Percentiles rank a stretch among this genome's conserved stretches.
Conservation (phyloP, 345 rosid genomes). For the Acer yangbiense region DNA sequence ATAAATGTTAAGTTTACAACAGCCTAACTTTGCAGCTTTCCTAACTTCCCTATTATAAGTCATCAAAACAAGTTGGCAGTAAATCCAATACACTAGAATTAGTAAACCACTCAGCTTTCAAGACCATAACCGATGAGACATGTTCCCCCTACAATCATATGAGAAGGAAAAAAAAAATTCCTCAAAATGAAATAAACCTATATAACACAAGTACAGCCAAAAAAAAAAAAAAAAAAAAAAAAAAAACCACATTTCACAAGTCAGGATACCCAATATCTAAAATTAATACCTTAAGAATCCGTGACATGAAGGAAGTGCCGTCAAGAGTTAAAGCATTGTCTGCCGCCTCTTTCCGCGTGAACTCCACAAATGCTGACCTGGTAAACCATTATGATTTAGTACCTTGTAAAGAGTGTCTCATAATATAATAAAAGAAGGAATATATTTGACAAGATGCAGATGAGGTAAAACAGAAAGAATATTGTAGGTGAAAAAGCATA, state of each 20-base stretch:
- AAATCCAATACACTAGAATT: neutral
- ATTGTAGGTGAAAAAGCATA: neutral
- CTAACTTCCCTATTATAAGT: neutral
- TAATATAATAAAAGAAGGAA: neutral
- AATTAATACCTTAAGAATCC: conserved; percentile 78
- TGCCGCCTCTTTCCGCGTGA: conserved; percentile 80
- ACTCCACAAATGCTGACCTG: conserved; percentile 97
- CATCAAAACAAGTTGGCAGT: neutral
- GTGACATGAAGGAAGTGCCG: conserved; percentile 91
- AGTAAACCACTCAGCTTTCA: neutral
- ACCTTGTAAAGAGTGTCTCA: neutral
- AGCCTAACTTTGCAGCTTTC: neutral
- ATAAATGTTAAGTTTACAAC: neutral
- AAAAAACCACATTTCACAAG: neutral
- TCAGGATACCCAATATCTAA: neutral
- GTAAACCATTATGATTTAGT: conserved; percentile 12
- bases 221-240: neutral
- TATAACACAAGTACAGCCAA: neutral
- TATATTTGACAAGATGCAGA: neutral
- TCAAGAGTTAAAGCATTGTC: conserved; percentile 80
- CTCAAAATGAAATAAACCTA: neutral
- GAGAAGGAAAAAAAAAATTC: neutral
- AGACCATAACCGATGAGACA: neutral
- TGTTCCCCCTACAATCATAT: neutral
- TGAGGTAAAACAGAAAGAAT: neutral